phyloP scores from a whole-genome alignment of 1,284 basidiomycete genomes.

The Leccinum fallax region DNA sequence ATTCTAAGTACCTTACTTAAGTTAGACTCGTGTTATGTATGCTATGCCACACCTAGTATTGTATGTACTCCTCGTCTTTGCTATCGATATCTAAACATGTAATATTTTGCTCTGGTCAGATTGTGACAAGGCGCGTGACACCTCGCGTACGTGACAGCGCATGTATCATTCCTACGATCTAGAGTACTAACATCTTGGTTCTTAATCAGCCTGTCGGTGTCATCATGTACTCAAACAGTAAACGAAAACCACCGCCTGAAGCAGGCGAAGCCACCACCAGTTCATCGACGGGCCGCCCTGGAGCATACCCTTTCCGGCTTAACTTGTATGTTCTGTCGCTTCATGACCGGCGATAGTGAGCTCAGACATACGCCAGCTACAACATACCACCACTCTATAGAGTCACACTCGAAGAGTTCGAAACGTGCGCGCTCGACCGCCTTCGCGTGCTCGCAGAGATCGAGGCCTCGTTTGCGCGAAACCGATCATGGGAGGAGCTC shows the following conservation, averaged over 20 bases:
- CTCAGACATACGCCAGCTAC: slow-evolving; percentile 58
- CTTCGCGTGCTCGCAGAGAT: slow-evolving; percentile 93
- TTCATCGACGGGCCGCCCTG: not conserved
- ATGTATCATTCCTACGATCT: not conserved
- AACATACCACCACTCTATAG: slow-evolving; percentile 85
- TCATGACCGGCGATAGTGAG: slow-evolving; percentile 3
- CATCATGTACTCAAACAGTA: slow-evolving; percentile 24
- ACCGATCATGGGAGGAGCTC: slow-evolving; percentile 78
- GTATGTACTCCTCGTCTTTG: slow-evolving; percentile 24
- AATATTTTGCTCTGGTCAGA: slow-evolving; percentile 2
- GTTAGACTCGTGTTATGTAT: slow-evolving; percentile 29
- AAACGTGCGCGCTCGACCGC: slow-evolving; percentile 88
- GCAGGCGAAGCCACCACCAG: not conserved
- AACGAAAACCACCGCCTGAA: slow-evolving; percentile 12
- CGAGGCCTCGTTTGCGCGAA: slow-evolving; percentile 88
- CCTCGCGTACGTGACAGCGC: slow-evolving; percentile 30
- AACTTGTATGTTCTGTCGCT: slow-evolving; percentile 66
- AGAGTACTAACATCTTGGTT: not conserved
- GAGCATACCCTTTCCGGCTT: slow-evolving; percentile 67
- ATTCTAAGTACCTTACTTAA: slow-evolving; percentile 28
- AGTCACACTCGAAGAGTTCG: slow-evolving; percentile 96
- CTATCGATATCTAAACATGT: slow-evolving; percentile 21
- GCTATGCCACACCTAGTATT: slow-evolving; percentile 33
- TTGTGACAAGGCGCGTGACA: slow-evolving; percentile 30
- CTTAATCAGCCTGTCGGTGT: no score